Base-by-base conservation (phyloP, 2,329 filamentous ascomycete species). In the Trichoderma sp. region DNA sequence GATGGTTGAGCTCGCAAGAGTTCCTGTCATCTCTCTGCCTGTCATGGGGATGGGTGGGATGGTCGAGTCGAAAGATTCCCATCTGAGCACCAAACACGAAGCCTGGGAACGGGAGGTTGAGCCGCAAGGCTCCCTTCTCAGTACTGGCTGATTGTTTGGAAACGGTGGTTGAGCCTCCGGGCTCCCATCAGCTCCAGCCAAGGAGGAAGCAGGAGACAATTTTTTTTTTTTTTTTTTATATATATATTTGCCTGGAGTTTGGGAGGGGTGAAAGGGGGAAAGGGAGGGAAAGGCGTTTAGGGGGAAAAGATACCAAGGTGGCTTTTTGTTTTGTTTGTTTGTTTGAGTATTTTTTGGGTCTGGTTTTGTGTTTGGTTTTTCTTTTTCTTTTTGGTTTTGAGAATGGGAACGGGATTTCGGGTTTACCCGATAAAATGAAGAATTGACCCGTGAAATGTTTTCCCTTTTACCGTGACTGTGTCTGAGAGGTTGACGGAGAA, bases 271-370 rank as follows among this genome's bases (percentile, higher is more conserved):
- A 7, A 11, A 10, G 4, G 8, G 7, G 7, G 34, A 18, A 18
- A 46, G 37, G 49, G 34, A 32, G 18, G 26, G 16, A 32, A 26
- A 58, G 63, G 63, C 63, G 63, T 66, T 66, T 43, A 6, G 32
- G 5, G 49, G 28, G 24, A 21, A 49, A 56, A 69, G 67, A 69
- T 69, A 69, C 67, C 67, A 65, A 32, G 59, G 55, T 68, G 39
- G n/a, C 51, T 66, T 66, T 66, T 67, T 60, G 70, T 69, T 26
- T 5, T 24, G 30, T 37, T 32, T 37, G 6, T 52, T 32, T 26
- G 6, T 52, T 32, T 26, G 26, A 21, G 43, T 24, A 16, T 24
- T 46, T 49, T 34, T 58, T 43, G 32, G 39, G 39, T 10, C 39
- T n/a, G 39, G 7, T 4, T 43, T n/a, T n/a, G 4, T 52, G 4